Conservation (phyloP, 2,329 filamentous ascomycete species). For the Rhynchosporium agropyri region DNA sequence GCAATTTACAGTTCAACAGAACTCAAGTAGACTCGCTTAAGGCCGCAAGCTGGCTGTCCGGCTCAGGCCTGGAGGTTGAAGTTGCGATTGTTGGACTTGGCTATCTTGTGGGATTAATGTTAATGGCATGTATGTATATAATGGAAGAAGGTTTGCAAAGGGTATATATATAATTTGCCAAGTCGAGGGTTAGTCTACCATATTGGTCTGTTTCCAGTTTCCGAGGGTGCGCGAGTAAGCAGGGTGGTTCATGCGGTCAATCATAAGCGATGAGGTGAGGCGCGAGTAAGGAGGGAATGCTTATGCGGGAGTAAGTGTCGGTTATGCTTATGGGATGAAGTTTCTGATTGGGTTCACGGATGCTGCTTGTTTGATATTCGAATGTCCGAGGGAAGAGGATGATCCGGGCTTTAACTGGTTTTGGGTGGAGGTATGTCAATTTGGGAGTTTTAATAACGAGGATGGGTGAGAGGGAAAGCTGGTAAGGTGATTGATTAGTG, state of each 20-base stretch:
- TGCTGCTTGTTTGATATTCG: background rate
- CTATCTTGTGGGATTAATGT: no score
- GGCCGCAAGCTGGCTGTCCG: no score
- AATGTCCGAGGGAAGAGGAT: background rate
- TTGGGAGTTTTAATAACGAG: background rate
- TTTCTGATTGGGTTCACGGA: background rate
- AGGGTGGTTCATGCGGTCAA: constrained; percentile 2
- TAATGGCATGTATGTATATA: no score
- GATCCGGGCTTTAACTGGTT: background rate
- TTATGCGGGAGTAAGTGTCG: background rate
- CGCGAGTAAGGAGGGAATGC: constrained; percentile 6
- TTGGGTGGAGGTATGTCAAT: background rate
- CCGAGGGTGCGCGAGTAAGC: background rate
- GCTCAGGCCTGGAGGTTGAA: no score
- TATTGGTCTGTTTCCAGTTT: background rate
- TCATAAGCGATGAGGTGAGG: background rate
- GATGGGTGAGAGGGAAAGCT: background rate
- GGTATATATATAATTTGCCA: no score
- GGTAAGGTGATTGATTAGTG: no score
- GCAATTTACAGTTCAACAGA: no score
- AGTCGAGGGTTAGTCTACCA: background rate
- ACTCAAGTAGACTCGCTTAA: no score
- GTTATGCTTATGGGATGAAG: background rate
- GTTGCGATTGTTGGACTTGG: no score
- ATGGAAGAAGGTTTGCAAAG: no score